Conservation (phyloP, 345 rosid genomes). For the Passiflora organensis region DNA sequence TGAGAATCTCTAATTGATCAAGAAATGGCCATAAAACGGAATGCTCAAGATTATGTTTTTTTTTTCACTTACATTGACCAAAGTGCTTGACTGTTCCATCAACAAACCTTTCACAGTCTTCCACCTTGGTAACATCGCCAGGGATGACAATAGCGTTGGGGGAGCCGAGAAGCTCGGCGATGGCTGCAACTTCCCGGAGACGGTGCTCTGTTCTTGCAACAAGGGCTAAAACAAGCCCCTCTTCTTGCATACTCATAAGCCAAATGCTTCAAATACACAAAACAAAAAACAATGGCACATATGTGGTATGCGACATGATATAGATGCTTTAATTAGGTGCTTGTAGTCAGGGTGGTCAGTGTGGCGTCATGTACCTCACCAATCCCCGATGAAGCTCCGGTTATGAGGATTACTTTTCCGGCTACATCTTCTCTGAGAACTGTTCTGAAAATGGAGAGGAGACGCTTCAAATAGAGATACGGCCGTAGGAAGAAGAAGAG, state of each 20-base stretch:
- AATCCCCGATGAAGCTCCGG: constrained; percentile 68
- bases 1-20: not conserved
- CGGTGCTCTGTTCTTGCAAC: constrained; percentile 30
- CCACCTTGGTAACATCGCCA: constrained; percentile 22
- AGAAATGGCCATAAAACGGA: not conserved
- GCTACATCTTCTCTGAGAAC: constrained; percentile 40
- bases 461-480: constrained; percentile 32
- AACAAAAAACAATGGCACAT: too few species aligned
- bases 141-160: constrained; percentile 22
- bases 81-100: constrained; percentile 20
- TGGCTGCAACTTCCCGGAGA: constrained; percentile 18
- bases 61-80: constrained; percentile 29
- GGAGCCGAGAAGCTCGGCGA: constrained; percentile 27
- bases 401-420: constrained; percentile 60
- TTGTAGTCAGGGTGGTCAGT: too few species aligned
- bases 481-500: constrained; percentile 38
- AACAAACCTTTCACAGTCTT: constrained; percentile 27
- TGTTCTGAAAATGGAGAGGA: constrained; percentile 15
- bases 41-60: too few species aligned
- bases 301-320: too few species aligned
- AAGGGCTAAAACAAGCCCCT: constrained; percentile 37
- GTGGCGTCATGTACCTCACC: constrained; percentile 70
- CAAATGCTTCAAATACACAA: constrained; percentile 22
- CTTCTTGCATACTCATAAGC: constrained; percentile 36
- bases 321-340: not conserved